Evolutionary conservation across 108 stramenopile genomes (phyloP).

Genomic region (Asterionellopsis glacialis): DNA sequence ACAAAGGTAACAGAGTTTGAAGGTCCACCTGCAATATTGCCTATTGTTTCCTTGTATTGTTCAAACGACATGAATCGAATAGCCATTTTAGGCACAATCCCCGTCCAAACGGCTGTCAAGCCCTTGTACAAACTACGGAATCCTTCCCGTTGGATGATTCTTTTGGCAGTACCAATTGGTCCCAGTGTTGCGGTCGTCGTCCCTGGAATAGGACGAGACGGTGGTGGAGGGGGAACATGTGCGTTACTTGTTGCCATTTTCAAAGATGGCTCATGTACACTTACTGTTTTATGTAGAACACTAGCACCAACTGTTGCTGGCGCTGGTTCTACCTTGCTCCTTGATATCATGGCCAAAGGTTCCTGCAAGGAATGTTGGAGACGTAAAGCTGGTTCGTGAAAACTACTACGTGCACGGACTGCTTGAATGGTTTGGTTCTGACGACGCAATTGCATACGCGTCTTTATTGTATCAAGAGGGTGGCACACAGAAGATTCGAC

Average conservation of each 20-base stretch:
- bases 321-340: conserved; percentile 3
- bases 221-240: conserved; percentile 2
- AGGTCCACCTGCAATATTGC: conserved; percentile 8
- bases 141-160: conserved; percentile 90
- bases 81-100: conserved; percentile 97
- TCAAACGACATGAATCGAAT: conserved; percentile 96
- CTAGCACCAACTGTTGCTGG: neutral
- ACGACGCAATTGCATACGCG: conserved; percentile 88
- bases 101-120: conserved; percentile 90
- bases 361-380: conserved; percentile 30
- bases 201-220: conserved; percentile 5
- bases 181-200: conserved; percentile 55
- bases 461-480: conserved; percentile 94
- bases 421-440: conserved; percentile 40
- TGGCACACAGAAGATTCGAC: conserved; percentile 91
- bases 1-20: conserved; percentile 57
- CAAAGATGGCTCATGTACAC: conserved; percentile 3
- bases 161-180: conserved; percentile 73
- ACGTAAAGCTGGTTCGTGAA: conserved; percentile 49
- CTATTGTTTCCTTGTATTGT: conserved; percentile 58
- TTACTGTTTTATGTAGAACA: neutral
- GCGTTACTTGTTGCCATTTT: neutral
- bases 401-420: conserved; percentile 24
- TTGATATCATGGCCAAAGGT: conserved; percentile 19
- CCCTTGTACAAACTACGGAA: conserved; percentile 97